Evolutionary conservation across 2,329 filamentous ascomycete genomes (phyloP).

Genomic region (Byssochlamys sp.): DNA sequence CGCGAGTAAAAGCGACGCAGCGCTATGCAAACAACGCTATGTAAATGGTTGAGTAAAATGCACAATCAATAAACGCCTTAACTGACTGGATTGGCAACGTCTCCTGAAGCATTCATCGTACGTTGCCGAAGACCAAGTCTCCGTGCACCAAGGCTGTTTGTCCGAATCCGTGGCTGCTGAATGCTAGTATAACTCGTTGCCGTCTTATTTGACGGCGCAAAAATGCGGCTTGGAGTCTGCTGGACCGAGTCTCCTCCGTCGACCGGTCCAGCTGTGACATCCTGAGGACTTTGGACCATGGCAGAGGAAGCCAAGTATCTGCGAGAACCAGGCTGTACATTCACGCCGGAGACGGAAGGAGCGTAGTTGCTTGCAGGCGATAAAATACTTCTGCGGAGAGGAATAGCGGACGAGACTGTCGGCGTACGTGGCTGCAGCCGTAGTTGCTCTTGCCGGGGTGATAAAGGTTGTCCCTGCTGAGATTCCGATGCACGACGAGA

Average conservation of each 20-base stretch:
- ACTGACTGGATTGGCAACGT: slow-evolving; percentile 18
- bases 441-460: slow-evolving; percentile 8
- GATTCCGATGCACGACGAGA: slow-evolving; percentile 16
- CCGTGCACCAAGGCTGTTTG: slow-evolving; percentile 28
- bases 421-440: slow-evolving; percentile 19
- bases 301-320: slow-evolving; percentile 24
- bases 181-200: slow-evolving; percentile 31
- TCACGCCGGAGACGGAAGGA: slow-evolving; percentile 27
- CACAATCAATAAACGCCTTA: slow-evolving; percentile 20
- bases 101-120: slow-evolving; percentile 15
- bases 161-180: slow-evolving; percentile 25
- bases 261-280: slow-evolving; percentile 12
- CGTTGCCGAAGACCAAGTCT: slow-evolving; percentile 25
- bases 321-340: slow-evolving; percentile 34
- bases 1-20: background rate
- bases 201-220: slow-evolving; percentile 24
- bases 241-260: slow-evolving; percentile 8
- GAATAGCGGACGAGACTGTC: slow-evolving; percentile 24
- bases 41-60: background rate
- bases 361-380: slow-evolving; percentile 22
- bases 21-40: background rate
- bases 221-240: slow-evolving; percentile 22
- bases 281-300: slow-evolving; percentile 8
- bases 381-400: slow-evolving; percentile 29
- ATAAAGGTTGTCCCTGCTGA: slow-evolving; percentile 14